Conservation (phyloP, 768 basidiomycete genomes). For the Suillus tomentosus region DNA sequence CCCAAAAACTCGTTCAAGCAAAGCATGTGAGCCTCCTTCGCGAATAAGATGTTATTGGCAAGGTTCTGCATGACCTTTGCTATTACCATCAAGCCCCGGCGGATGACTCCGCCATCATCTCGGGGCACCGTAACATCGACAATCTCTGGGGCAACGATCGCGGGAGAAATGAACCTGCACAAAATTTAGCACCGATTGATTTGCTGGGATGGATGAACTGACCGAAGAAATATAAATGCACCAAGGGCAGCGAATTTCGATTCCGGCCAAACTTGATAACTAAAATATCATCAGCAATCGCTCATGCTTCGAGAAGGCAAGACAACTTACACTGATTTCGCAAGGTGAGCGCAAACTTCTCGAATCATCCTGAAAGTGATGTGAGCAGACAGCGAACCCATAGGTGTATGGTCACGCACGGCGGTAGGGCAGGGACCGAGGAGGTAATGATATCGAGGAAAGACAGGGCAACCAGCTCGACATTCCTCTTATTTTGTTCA, state of each 20-base stretch:
- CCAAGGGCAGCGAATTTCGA: conserved; percentile 82
- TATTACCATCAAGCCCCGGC: conserved; percentile 81
- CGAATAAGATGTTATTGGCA: conserved; percentile 93
- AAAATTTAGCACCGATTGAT: conserved; percentile 6
- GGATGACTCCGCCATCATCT: conserved; percentile 56
- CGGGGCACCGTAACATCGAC: conserved; percentile 81
- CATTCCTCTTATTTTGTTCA: conserved; percentile 65
- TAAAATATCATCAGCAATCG: conserved; percentile 26
- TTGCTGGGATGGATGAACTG: conserved; percentile 20
- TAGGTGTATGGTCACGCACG: conserved; percentile 48
- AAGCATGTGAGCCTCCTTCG: conserved; percentile 87
- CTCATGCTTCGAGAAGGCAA: conserved; percentile 6
- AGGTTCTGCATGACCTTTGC: conserved; percentile 93
- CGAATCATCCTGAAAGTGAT: conserved; percentile 70
- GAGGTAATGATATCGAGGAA: conserved; percentile 76
- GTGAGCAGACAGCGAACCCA: neutral
- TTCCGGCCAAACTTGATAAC: conserved; percentile 73
- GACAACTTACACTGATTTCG: conserved; percentile 66
- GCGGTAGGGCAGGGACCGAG: conserved; percentile 70
- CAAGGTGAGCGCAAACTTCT: conserved; percentile 84
- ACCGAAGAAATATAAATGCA: conserved; percentile 91
- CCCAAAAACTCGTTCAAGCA: conserved; percentile 74
- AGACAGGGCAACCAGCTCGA: conserved; percentile 70
- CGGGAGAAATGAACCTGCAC: conserved; percentile 87
- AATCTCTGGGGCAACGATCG: conserved; percentile 81